A percentile compares a stretch with the other conserved stretches of the same genome.
phyloP scores from a whole-genome alignment of 1,284 basidiomycete genomes.

The Heliocybe sulcata region DNA sequence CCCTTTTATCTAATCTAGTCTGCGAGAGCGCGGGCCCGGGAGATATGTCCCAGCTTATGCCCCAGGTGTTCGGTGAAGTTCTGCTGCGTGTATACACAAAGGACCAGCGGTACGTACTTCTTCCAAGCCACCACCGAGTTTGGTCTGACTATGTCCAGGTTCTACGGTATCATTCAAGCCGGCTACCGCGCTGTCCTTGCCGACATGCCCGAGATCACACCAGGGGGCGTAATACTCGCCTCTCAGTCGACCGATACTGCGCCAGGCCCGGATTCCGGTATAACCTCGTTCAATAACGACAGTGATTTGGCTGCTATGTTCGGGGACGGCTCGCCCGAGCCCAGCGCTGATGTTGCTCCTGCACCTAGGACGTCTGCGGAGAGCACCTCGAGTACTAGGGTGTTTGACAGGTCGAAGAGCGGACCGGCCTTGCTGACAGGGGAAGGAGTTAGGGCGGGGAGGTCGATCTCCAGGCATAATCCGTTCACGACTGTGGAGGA shows the following conservation, averaged over 20 bases:
- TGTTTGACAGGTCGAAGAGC: neutral
- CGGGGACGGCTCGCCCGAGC: neutral
- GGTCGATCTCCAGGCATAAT: conserved; percentile 23
- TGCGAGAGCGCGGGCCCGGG: conserved; percentile 38
- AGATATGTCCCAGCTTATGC: conserved; percentile 58
- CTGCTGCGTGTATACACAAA: conserved; percentile 61
- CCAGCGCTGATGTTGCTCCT: neutral
- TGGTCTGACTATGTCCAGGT: conserved; percentile 19
- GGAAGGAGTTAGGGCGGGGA: conserved; percentile 7
- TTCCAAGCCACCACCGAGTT: neutral
- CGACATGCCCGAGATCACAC: conserved; percentile 17
- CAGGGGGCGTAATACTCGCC: neutral
- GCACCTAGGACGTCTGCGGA: neutral
- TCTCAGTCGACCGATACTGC: neutral
- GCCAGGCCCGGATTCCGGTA: neutral
- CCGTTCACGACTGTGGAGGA: conserved; percentile 36
- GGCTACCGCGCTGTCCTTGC: conserved; percentile 53
- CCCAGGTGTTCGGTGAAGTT: conserved; percentile 54
- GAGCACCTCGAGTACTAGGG: neutral
- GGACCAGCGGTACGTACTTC: conserved; percentile 32
- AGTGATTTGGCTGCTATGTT: neutral
- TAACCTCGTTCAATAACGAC: neutral
- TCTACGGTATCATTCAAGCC: conserved; percentile 52
- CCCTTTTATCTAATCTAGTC: conserved; percentile 21
- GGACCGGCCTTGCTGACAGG: neutral